Base-by-base conservation (phyloP, 2,329 filamentous ascomycete genomes). In the Trichoderma sp. region DNA sequence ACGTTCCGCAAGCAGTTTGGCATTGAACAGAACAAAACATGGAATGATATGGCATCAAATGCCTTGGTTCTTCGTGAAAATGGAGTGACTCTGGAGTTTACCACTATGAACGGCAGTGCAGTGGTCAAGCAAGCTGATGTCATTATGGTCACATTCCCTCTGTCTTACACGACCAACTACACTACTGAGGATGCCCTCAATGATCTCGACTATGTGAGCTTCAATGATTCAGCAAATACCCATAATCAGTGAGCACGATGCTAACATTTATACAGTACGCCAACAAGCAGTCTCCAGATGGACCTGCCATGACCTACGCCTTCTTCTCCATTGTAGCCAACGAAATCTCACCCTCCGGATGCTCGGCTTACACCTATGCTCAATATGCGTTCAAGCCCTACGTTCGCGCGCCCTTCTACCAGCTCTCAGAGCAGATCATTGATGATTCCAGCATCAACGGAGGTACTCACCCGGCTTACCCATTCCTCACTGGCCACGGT, bases 281-380 rank as follows among this genome's bases (percentile, higher is more conserved):
- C 81, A 82, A 76, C 63, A 76, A 77, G n/a, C 77, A 77, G 14
- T 78, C 77, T 18, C 82, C 86, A 0, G 86, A 92, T 74, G 91
- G 91, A 0, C 91, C 91, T 0, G 91, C 88, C 7, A 93, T 93
- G 91, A 93, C 91, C 1, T 93, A 90, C 79, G 89, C 89, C 14
- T 89, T 91, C 15, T 92, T 91, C 79, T 88, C 88, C 72, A 88
- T 92, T 64, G 87, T 89, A 11, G 90, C 90, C 32, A 91, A 90
- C 72, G 84, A 88, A 68, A 84, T 92, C n/a, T 89, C 88, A 1
- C 86, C 86, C 0, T 90, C 89, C 1, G 91, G 91, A 4, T 93
- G 91, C 79, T 88, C 90, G 0, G 86, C 88, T 3, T 92, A 89
- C 77, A 92, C 90, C 0, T 92, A 92, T 76, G 85, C 88, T 7